These are phyloP conservation scores for Leccinum pellstonianum DNA, from an alignment of 768 basidiomycete genomes.

Conservation along the genomic window DNA sequence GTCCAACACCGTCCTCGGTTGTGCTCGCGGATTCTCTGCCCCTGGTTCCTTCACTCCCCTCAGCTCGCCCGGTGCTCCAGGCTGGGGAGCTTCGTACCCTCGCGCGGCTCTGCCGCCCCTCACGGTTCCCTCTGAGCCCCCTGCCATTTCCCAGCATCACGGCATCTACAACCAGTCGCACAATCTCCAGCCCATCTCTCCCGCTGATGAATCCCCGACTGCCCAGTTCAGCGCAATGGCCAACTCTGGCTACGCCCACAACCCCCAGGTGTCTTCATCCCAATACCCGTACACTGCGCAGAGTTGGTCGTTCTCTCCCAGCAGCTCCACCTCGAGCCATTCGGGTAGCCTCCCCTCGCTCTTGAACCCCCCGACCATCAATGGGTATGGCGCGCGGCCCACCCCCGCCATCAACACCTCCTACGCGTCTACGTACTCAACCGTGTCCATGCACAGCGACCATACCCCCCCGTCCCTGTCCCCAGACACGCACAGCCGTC, in stretches of 20 bases:
- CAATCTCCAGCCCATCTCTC: conserved; percentile 64
- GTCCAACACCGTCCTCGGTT: conserved; percentile 47
- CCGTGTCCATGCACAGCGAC: conserved; percentile 64
- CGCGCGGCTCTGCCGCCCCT: conserved; percentile 74
- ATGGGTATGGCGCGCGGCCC: conserved; percentile 48
- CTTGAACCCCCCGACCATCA: conserved; percentile 60
- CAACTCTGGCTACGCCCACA: conserved; percentile 31
- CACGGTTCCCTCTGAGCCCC: conserved; percentile 76
- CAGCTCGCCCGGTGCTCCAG: conserved; percentile 52
- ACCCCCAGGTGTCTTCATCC: conserved; percentile 41
- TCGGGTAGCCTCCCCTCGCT: conserved; percentile 76
- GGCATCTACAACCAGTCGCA: conserved; percentile 58
- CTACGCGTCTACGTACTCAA: conserved; percentile 65
- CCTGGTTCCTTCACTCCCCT: conserved; percentile 79
- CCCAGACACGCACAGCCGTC: conserved; percentile 70
- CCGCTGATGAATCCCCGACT: conserved; percentile 66
- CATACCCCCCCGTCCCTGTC: conserved; percentile 72
- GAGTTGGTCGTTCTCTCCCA: conserved; percentile 50
- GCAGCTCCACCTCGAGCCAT: conserved; percentile 58
- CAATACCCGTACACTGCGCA: conserved; percentile 67
- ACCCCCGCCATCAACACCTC: conserved; percentile 72
- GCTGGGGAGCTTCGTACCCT: conserved; percentile 60
- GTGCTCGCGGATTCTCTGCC: conserved; percentile 78
- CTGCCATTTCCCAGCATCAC: conserved; percentile 55
- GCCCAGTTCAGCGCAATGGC: conserved; percentile 45